These are phyloP conservation scores for Elaeis guineensis DNA, from an alignment of 176 grass and related monocot genomes.

Conservation along the genomic window DNA sequence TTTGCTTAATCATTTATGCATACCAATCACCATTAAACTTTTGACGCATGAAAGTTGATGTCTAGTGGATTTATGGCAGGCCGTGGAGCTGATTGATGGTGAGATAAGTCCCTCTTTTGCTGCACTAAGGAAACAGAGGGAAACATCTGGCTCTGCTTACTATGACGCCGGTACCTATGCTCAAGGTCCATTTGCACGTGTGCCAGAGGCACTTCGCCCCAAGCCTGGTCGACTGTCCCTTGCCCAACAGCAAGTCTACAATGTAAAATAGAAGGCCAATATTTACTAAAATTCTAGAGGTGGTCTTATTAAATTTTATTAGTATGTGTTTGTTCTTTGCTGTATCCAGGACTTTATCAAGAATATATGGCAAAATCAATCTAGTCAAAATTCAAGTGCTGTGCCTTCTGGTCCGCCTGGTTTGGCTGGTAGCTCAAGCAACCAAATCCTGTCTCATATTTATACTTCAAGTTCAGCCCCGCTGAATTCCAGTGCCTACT, in stretches of 20 bases:
- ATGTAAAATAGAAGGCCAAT: constrained; percentile 34
- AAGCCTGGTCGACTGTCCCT: constrained; percentile 61
- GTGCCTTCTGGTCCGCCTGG: constrained; percentile 28
- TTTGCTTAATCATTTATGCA: no score
- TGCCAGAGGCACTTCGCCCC: constrained; percentile 66
- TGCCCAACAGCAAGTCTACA: constrained; percentile 64
- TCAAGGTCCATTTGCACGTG: constrained; percentile 58
- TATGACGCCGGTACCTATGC: constrained; percentile 70
- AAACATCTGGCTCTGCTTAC: constrained; percentile 64
- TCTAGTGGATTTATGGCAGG: constrained; percentile 21
- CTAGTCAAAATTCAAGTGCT: constrained; percentile 58
- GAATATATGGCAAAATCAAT: constrained; percentile 73
- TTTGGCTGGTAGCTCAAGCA: constrained; percentile 19
- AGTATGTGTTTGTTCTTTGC: neutral
- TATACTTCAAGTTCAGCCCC: constrained; percentile 60
- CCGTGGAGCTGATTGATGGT: constrained; percentile 86
- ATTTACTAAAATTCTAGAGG: no score
- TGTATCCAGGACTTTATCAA: constrained; percentile 69
- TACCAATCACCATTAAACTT: no score
- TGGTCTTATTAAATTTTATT: no score
- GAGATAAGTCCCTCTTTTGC: constrained; percentile 64
- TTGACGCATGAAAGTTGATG: no score
- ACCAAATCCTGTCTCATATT: constrained; percentile 37
- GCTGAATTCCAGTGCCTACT: constrained; percentile 24
- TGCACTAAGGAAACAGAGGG: constrained; percentile 72